Conservation (phyloP, 257 asterid genomes). For the Galeopsis tetrahit region DNA sequence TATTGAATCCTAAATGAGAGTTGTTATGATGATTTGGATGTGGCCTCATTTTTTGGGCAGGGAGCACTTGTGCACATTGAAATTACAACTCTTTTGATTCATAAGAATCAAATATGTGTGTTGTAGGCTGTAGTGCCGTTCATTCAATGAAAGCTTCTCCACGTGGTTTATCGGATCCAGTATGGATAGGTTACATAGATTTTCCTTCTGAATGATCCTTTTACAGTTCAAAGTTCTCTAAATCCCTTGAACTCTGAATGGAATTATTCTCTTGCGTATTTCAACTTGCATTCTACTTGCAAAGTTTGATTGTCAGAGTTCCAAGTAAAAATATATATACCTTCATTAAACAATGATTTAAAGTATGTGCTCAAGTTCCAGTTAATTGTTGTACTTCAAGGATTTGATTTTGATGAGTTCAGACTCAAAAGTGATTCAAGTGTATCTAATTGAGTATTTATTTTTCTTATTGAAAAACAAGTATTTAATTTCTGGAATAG, state of each 20-base stretch:
- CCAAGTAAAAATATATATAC: neutral
- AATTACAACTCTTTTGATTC: neutral
- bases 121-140: neutral
- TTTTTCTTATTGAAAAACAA: neutral
- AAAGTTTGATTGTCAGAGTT: neutral
- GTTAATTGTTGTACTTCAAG: constrained; percentile 12
- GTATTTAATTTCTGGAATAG: constrained; percentile 1
- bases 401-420: constrained; percentile 10
- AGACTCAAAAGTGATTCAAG: constrained; percentile 5
- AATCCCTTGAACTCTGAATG: neutral
- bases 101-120: neutral
- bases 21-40: constrained; percentile 23
- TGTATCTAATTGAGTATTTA: neutral
- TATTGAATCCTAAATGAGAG: constrained; percentile 8
- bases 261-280: constrained; percentile 22
- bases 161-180: constrained; percentile 8
- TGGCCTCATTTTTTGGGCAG: constrained; percentile 18
- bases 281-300: constrained; percentile 3
- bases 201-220: constrained; percentile 16
- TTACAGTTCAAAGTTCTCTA: neutral
- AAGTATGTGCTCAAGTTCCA: constrained; percentile 8
- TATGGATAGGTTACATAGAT: neutral
- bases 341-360: neutral
- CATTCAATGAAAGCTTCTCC: neutral
- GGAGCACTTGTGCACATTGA: neutral